These are phyloP conservation scores for Pyrus pyrifolia DNA, from an alignment of 306 rosid species.

Conservation along the genomic window DNA sequence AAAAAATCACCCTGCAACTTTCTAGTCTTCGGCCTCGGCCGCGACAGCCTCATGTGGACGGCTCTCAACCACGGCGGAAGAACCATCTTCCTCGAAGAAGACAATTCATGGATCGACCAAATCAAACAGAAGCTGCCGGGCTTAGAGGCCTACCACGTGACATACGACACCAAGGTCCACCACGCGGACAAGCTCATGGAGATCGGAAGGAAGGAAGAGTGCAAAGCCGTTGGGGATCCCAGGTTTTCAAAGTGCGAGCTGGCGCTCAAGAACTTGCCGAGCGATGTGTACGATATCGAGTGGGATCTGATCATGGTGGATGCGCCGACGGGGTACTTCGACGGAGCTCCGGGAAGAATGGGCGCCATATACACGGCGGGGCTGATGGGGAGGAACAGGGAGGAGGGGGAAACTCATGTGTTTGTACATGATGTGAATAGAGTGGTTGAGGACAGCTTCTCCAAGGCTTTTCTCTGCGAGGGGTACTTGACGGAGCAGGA, in stretches of 20 bases:
- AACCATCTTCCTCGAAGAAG: conserved; percentile 81
- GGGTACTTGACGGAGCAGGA: conserved; percentile 70
- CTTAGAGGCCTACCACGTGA: conserved; percentile 63
- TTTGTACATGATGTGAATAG: conserved; percentile 94
- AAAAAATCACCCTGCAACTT: conserved; percentile 83
- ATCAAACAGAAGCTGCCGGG: conserved; percentile 39
- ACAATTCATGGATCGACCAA: conserved; percentile 64
- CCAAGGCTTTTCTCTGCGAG: conserved; percentile 63
- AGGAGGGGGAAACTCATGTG: conserved; percentile 69
- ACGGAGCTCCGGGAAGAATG: conserved; percentile 88
- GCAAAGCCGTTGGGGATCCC: conserved; percentile 57
- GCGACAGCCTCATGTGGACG: conserved; percentile 92
- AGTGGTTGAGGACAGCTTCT: conserved; percentile 65
- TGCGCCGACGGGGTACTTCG: conserved; percentile 80
- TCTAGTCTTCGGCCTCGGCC: conserved; percentile 80
- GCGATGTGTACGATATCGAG: conserved; percentile 57
- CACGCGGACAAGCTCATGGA: conserved; percentile 52
- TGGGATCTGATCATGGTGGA: conserved; percentile 98
- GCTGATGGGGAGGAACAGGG: conserved; percentile 75
- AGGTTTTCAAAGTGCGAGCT: conserved; percentile 61
- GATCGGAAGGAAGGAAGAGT: conserved; percentile 39
- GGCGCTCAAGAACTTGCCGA: conserved; percentile 61
- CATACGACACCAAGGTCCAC: conserved; percentile 64
- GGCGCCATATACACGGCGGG: conserved; percentile 88
- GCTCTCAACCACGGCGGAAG: conserved; percentile 84